Evolutionary conservation across 2,329 filamentous ascomycete genomes (phyloP).

Genomic region (Aspergillus brasiliensis): DNA sequence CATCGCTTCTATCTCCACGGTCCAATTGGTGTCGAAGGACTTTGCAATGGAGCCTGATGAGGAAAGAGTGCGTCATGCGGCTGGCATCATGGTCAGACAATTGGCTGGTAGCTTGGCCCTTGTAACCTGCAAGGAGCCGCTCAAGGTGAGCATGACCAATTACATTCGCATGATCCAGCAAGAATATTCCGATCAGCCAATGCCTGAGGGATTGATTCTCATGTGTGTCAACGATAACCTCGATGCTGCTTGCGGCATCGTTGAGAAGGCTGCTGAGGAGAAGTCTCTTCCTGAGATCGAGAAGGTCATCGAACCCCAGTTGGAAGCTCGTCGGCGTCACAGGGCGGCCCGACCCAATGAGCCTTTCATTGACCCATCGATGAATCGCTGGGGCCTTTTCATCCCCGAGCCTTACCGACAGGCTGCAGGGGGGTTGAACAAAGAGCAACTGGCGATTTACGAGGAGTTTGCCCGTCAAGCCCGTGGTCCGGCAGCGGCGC

Average conservation of each 20-base stretch:
- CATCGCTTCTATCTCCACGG: slow-evolving; percentile 94
- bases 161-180: slow-evolving; percentile 86
- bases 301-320: slow-evolving; percentile 79
- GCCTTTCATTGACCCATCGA: slow-evolving; percentile 76
- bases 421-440: slow-evolving; percentile 77
- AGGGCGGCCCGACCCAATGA: slow-evolving; percentile 75
- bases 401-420: slow-evolving; percentile 94
- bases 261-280: slow-evolving; percentile 93
- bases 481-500: slow-evolving; percentile 60
- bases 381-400: slow-evolving; percentile 89
- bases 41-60: slow-evolving; percentile 93
- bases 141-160: slow-evolving; percentile 95
- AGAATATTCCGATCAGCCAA: slow-evolving; percentile 65
- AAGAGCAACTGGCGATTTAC: slow-evolving; percentile 92
- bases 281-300: slow-evolving; percentile 93
- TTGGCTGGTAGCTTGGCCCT: slow-evolving; percentile 90
- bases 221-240: slow-evolving; percentile 99
- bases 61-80: slow-evolving; percentile 79
- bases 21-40: slow-evolving; percentile 93
- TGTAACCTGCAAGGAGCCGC: slow-evolving; percentile 96
- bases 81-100: slow-evolving; percentile 91
- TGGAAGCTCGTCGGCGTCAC: slow-evolving; percentile 77
- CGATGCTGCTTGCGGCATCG: slow-evolving; percentile 87
- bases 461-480: slow-evolving; percentile 92
- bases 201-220: slow-evolving; percentile 91